Percentiles rank a stretch among this genome's conserved stretches.
phyloP scores from a whole-genome alignment of 768 basidiomycete genomes.

The Cubamyces lactineus region DNA sequence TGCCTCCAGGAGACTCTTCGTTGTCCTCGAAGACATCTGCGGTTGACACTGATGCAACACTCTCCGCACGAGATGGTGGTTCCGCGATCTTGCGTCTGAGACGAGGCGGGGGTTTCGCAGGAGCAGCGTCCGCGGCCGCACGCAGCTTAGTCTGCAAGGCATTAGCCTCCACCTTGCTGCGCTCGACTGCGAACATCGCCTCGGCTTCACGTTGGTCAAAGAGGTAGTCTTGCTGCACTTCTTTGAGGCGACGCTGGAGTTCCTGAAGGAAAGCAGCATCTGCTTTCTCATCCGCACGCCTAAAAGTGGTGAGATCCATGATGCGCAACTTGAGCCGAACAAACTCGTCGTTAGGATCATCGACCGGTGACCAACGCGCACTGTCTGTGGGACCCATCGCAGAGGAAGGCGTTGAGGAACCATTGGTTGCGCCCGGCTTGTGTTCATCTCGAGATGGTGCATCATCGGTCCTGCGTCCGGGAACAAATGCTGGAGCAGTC shows the following conservation, averaged over 20 bases:
- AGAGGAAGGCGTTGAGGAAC: slow-evolving; percentile 11
- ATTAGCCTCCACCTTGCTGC: slow-evolving; percentile 49
- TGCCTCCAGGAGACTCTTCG: slow-evolving; percentile 52
- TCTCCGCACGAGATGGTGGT: slow-evolving; percentile 21
- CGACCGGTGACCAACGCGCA: slow-evolving; percentile 24
- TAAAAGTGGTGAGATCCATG: slow-evolving; percentile 45
- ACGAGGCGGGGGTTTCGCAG: slow-evolving; percentile 2
- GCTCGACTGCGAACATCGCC: slow-evolving; percentile 54
- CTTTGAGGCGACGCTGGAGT: slow-evolving; percentile 50
- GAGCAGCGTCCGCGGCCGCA: slow-evolving; percentile 22
- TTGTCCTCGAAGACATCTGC: slow-evolving; percentile 58
- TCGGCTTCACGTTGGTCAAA: slow-evolving; percentile 74
- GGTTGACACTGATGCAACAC: not conserved
- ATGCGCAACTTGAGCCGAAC: slow-evolving; percentile 64
- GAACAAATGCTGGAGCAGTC: slow-evolving; percentile 44
- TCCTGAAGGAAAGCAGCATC: slow-evolving; percentile 38
- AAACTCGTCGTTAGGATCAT: slow-evolving; percentile 63
- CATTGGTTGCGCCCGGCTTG: not conserved
- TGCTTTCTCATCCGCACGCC: slow-evolving; percentile 33
- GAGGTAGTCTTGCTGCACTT: slow-evolving; percentile 61
- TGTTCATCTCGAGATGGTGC: not conserved
- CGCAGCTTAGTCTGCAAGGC: slow-evolving; percentile 50
- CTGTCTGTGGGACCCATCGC: not conserved
- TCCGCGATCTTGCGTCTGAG: slow-evolving; percentile 13
- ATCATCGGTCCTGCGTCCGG: slow-evolving; percentile 26